Evolutionary conservation across 2,329 filamentous ascomycete genomes (phyloP).

Genomic region (Alternaria triticina): DNA sequence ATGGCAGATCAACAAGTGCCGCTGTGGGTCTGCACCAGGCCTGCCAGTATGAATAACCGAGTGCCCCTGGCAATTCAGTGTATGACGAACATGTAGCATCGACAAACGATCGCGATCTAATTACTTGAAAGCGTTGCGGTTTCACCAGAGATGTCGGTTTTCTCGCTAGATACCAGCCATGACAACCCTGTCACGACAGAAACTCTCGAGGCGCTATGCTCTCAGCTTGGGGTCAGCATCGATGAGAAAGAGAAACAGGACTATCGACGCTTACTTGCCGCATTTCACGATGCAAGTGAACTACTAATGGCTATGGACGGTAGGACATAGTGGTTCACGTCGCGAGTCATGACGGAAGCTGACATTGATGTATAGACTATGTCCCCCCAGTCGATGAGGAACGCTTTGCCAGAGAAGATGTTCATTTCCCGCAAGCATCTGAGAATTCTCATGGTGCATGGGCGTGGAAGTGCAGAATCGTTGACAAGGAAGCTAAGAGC

Average conservation of each 20-base stretch:
- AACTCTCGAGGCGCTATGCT: constrained; percentile 42
- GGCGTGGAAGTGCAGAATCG: constrained; percentile 52
- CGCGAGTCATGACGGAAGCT: not conserved
- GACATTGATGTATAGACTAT: constrained; percentile 32
- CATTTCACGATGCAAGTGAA: constrained; percentile 49
- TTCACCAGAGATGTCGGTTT: constrained; percentile 45
- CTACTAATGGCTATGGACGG: constrained; percentile 46
- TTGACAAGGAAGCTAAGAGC: constrained; percentile 32
- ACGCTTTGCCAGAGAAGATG: constrained; percentile 43
- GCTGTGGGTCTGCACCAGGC: not conserved
- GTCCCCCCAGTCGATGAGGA: constrained; percentile 38
- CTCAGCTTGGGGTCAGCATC: constrained; percentile 41
- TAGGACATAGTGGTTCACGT: constrained; percentile 31
- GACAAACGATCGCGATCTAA: not conserved
- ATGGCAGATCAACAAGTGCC: not conserved
- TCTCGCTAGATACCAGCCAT: constrained; percentile 42
- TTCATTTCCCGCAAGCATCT: constrained; percentile 36
- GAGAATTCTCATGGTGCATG: constrained; percentile 52
- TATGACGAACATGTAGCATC: not conserved
- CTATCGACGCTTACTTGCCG: constrained; percentile 47
- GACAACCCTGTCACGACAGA: constrained; percentile 44
- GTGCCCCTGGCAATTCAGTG: not conserved
- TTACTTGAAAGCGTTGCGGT: not conserved
- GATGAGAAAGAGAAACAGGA: constrained; percentile 48
- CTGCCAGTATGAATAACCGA: not conserved